Percentiles rank a stretch among this genome's conserved stretches.
phyloP scores from a whole-genome alignment of 352 stramenopile genomes.

The Globisporangium heterothallicum region DNA sequence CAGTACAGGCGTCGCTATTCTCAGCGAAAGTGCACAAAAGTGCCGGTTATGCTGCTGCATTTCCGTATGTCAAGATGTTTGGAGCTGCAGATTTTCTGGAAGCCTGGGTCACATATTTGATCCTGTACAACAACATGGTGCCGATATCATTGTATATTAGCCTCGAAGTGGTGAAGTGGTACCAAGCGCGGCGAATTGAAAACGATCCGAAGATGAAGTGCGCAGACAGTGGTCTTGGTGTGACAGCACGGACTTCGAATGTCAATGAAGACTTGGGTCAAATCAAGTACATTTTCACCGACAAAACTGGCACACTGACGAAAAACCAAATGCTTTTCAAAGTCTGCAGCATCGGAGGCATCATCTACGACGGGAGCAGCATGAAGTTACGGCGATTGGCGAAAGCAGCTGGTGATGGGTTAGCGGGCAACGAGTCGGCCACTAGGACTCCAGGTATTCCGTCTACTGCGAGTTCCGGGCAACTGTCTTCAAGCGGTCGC shows the following conservation, averaged over 20 bases:
- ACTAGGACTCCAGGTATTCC: not conserved
- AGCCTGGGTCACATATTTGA: slow-evolving; percentile 75
- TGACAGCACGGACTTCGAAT: slow-evolving; percentile 89
- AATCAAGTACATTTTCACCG: slow-evolving; percentile 99
- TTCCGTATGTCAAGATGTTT: slow-evolving; percentile 32
- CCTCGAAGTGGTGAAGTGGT: slow-evolving; percentile 94
- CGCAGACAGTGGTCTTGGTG: slow-evolving; percentile 39
- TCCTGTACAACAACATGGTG: slow-evolving; percentile 90
- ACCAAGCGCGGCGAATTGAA: slow-evolving; percentile 92
- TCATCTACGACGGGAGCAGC: slow-evolving; percentile 80
- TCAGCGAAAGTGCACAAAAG: slow-evolving; percentile 28
- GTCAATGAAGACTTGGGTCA: slow-evolving; percentile 95
- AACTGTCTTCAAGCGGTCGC: slow-evolving; percentile 4
- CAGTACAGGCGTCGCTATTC: slow-evolving; percentile 48
- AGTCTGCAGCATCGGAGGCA: slow-evolving; percentile 87
- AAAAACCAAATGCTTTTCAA: slow-evolving; percentile 99
- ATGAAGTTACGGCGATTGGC: slow-evolving; percentile 46
- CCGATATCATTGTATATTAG: slow-evolving; percentile 98
- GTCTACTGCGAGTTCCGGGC: slow-evolving; percentile 3
- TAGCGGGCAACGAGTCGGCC: slow-evolving; percentile 1
- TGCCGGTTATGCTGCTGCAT: slow-evolving; percentile 10
- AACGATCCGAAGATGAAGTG: slow-evolving; percentile 66
- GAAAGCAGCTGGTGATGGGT: slow-evolving; percentile 22
- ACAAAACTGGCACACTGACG: slow-evolving; percentile 99
- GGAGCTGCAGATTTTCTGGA: slow-evolving; percentile 38